Percentiles rank a stretch among this genome's conserved stretches.
phyloP scores from a whole-genome alignment of 495 filamentous ascomycete species.

The Entonaema liquescens region DNA sequence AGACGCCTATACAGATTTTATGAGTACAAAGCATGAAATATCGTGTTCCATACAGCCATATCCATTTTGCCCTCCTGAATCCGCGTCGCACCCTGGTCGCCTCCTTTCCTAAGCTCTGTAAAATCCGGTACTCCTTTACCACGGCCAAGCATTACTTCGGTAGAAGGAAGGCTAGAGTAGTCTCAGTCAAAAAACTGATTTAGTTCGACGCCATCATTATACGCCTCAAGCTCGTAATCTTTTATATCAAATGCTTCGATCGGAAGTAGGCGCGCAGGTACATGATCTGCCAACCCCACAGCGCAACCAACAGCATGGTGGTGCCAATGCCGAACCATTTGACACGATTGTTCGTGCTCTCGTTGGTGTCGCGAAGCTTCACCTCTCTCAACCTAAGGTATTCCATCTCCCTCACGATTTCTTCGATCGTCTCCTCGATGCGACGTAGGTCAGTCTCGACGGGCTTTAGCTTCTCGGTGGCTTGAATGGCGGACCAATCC shows the following conservation, averaged over 20 bases:
- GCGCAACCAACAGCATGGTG: conserved; percentile 88
- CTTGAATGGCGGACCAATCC: conserved; percentile 97
- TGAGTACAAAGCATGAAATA: conserved; percentile 41
- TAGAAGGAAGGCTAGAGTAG: conserved; percentile 10
- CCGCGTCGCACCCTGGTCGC: conserved; percentile 26
- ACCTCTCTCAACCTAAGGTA: conserved; percentile 92
- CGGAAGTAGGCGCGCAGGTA: conserved; percentile 98
- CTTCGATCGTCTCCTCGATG: conserved; percentile 84
- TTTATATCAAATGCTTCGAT: conserved; percentile 88
- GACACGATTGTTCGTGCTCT: conserved; percentile 98
- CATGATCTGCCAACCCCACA: conserved; percentile 97
- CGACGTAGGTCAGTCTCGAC: conserved; percentile 94
- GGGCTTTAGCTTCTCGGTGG: conserved; percentile 96
- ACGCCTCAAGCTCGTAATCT: neutral
- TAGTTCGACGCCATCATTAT: neutral
- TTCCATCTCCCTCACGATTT: conserved; percentile 88
- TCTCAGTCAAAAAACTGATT: neutral
- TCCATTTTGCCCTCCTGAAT: conserved; percentile 30
- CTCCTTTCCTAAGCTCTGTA: conserved; percentile 9
- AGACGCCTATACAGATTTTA: conserved; percentile 38
- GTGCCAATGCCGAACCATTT: conserved; percentile 98
- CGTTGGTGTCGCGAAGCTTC: conserved; percentile 96
- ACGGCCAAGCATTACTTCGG: conserved; percentile 7
- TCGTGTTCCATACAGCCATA: conserved; percentile 38
- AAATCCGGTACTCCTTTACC: conserved; percentile 23